A percentile compares a stretch with the other conserved stretches of the same genome.
phyloP scores from a whole-genome alignment of 305 asterid species.

The Fraxinus paxiana region DNA sequence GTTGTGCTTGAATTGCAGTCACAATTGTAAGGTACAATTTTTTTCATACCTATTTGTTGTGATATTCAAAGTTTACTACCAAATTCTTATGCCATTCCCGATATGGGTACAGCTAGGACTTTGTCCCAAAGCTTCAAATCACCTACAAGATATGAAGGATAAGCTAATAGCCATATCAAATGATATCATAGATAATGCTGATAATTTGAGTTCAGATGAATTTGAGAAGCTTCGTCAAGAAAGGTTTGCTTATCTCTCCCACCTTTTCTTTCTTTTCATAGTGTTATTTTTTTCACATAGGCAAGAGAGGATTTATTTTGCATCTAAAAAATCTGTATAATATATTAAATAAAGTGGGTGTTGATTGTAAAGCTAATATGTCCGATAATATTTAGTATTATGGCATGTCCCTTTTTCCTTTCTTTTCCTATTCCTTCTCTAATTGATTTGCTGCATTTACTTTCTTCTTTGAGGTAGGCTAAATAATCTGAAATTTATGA shows the following conservation, averaged over 20 bases:
- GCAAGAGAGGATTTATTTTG: neutral
- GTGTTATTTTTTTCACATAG: conserved; percentile 14
- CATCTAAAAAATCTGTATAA: neutral
- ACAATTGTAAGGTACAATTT: conserved; percentile 63
- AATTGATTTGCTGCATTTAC: conserved; percentile 13
- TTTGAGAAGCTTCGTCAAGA: conserved; percentile 73
- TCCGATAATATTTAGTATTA: conserved; percentile 16
- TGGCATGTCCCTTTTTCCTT: neutral
- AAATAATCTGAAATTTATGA: conserved; percentile 23
- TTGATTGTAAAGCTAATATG: conserved; percentile 19
- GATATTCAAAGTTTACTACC: conserved; percentile 18
- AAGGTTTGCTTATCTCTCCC: conserved; percentile 51
- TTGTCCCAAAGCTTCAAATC: conserved; percentile 77
- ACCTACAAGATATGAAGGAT: conserved; percentile 81
- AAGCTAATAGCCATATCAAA: conserved; percentile 71
- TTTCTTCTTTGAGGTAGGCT: conserved; percentile 16
- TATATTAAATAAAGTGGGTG: neutral
- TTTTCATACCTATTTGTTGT: conserved; percentile 14
- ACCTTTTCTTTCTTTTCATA: conserved; percentile 4
- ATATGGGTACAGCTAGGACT: conserved; percentile 65
- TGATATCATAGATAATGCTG: conserved; percentile 77
- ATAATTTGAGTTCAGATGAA: conserved; percentile 63
- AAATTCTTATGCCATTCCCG: conserved; percentile 26
- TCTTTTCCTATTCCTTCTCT: conserved; percentile 11
- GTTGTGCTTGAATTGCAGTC: conserved; percentile 66